phyloP scores from a whole-genome alignment of 2,329 filamentous ascomycete genomes.

The Grosmannia huntii region DNA sequence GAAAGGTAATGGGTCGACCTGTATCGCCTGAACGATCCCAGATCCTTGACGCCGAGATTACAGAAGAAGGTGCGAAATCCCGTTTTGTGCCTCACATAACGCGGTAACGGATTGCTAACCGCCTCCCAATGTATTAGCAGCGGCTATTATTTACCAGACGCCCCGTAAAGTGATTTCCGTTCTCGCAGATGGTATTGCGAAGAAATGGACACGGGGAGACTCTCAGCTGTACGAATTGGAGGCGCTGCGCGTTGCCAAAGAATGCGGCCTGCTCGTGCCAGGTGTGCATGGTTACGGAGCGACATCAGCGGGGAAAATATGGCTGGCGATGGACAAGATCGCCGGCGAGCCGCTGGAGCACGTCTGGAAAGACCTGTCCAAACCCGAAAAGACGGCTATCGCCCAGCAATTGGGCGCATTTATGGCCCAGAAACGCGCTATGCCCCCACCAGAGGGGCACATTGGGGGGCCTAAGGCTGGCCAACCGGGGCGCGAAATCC shows the following conservation, averaged over 20 bases:
- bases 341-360: conserved; percentile 15
- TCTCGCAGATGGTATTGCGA: conserved; percentile 12
- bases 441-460: conserved; percentile 10
- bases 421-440: conserved; percentile 8
- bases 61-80: too few species aligned
- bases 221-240: conserved; percentile 14
- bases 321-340: conserved; percentile 16
- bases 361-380: neutral
- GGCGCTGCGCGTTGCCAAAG: conserved; percentile 13
- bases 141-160: conserved; percentile 12
- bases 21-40: too few species aligned
- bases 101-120: neutral
- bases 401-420: conserved; percentile 10
- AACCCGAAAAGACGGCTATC: neutral
- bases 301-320: conserved; percentile 8
- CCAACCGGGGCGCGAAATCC: neutral
- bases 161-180: conserved; percentile 13
- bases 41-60: too few species aligned
- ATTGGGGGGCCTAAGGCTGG: conserved; percentile 8
- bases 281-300: conserved; percentile 9
- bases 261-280: conserved; percentile 14
- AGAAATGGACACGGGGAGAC: conserved; percentile 14
- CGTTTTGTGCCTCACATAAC: too few species aligned
- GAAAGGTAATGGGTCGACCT: too few species aligned
- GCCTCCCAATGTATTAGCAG: neutral